Evolutionary conservation across 176 grass and related monocot species (phyloP).

Genomic region (Musa schizocarpa): DNA sequence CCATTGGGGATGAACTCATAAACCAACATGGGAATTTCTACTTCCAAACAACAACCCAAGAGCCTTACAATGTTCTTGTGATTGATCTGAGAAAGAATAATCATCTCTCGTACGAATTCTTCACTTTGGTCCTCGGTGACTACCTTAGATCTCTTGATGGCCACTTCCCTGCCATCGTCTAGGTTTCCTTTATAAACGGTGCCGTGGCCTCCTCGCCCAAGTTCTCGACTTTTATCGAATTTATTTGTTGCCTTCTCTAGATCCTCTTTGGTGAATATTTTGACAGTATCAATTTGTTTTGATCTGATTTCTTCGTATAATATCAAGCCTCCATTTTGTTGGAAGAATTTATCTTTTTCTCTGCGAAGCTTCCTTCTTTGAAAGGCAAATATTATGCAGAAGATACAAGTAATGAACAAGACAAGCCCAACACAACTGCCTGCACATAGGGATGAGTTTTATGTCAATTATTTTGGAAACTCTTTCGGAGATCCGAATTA

Average conservation of each 20-base stretch:
- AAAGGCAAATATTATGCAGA: not conserved
- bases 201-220: slow-evolving; percentile 41
- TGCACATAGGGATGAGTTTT: not conserved
- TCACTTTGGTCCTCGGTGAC: slow-evolving; percentile 26
- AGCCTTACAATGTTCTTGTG: slow-evolving; percentile 54
- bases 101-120: slow-evolving; percentile 51
- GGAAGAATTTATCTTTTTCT: not conserved
- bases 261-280: slow-evolving; percentile 41
- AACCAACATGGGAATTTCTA: slow-evolving; percentile 47
- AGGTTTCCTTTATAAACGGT: slow-evolving; percentile 42
- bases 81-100: slow-evolving; percentile 57
- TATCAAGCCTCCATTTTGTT: not conserved
- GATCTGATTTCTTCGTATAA: not conserved
- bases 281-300: not conserved
- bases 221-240: slow-evolving; percentile 15
- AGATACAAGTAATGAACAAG: not conserved
- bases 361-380: not conserved
- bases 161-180: slow-evolving; percentile 31
- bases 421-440: not conserved
- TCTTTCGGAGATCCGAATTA: too few relatives aligned
- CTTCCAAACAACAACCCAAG: slow-evolving; percentile 59
- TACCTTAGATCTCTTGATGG: slow-evolving; percentile 52
- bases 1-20: slow-evolving; percentile 54
- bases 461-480: too few relatives aligned
- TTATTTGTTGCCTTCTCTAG: slow-evolving; percentile 40